phyloP scores from a whole-genome alignment of 2,329 filamentous ascomycete species.

The Aspergillus brunneoviolaceus region DNA sequence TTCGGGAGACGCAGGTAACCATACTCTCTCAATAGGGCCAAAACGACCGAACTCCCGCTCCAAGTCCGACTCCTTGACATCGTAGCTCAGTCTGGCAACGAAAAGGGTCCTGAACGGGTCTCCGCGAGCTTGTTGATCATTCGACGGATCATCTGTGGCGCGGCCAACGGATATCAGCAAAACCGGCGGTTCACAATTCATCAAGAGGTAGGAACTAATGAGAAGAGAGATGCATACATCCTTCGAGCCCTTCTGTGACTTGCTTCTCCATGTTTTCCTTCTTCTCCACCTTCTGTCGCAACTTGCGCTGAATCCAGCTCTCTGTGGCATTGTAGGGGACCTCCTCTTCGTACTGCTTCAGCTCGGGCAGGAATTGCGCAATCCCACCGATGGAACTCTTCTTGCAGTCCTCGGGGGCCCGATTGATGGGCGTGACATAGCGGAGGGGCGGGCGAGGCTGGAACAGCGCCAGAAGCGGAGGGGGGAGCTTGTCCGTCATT shows the following conservation, averaged over 20 bases:
- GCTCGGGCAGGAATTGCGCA: constrained; percentile 69
- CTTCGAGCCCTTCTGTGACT: constrained; percentile 62
- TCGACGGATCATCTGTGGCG: constrained; percentile 69
- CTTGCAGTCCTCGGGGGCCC: constrained; percentile 76
- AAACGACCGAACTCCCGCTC: constrained; percentile 92
- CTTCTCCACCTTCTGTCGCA: constrained; percentile 81
- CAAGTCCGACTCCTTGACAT: constrained; percentile 82
- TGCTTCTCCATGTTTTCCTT: constrained; percentile 64
- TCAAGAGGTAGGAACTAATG: too few relatives aligned
- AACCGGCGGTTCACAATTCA: neutral
- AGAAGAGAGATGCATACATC: constrained; percentile 52
- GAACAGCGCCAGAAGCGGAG: constrained; percentile 89
- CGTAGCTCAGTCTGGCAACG: constrained; percentile 84
- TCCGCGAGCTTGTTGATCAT: constrained; percentile 85
- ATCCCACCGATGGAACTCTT: constrained; percentile 73
- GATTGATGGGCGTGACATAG: constrained; percentile 80
- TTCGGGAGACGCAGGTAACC: constrained; percentile 26
- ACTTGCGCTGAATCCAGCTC: constrained; percentile 86
- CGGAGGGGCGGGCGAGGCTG: constrained; percentile 88
- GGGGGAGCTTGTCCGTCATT: constrained; percentile 97
- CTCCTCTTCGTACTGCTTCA: constrained; percentile 75
- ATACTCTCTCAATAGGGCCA: constrained; percentile 87
- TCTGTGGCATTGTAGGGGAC: constrained; percentile 79
- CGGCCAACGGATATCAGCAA: constrained; percentile 1
- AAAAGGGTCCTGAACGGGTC: constrained; percentile 96